Conservation (phyloP, 208 protist genomes). For the Trypanosoma brucei region DNA sequence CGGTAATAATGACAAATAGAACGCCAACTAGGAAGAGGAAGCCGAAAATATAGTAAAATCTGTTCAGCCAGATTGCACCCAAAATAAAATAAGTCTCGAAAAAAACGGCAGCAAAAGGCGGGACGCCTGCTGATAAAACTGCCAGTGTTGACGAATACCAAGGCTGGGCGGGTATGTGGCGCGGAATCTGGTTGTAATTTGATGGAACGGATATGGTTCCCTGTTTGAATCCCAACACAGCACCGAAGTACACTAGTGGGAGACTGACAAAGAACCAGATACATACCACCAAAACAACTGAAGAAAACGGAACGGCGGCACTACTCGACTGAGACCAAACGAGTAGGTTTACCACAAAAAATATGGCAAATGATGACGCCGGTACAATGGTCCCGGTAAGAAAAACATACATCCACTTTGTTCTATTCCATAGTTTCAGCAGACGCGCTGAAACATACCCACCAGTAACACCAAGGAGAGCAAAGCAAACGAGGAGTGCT, state of each 20-base stretch:
- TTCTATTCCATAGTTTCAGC: slow-evolving; percentile 53
- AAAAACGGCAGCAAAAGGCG: slow-evolving; percentile 96
- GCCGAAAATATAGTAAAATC: slow-evolving; percentile 95
- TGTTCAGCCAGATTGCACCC: slow-evolving; percentile 85
- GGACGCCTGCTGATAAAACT: slow-evolving; percentile 57
- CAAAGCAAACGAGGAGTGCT: slow-evolving; percentile 38
- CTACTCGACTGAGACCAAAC: slow-evolving; percentile 29
- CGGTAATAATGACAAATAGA: slow-evolving; percentile 91
- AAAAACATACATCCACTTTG: slow-evolving; percentile 72
- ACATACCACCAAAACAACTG: slow-evolving; percentile 47
- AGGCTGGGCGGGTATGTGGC: slow-evolving; percentile 86
- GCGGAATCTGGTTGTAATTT: slow-evolving; percentile 92
- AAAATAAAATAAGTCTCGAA: slow-evolving; percentile 97
- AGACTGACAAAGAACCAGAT: slow-evolving; percentile 91
- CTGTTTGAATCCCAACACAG: slow-evolving; percentile 88
- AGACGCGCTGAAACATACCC: slow-evolving; percentile 78
- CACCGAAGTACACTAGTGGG: slow-evolving; percentile 90
- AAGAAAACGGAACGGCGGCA: slow-evolving; percentile 34
- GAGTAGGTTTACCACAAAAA: slow-evolving; percentile 37
- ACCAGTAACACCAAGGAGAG: slow-evolving; percentile 51
- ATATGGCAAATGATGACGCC: slow-evolving; percentile 27
- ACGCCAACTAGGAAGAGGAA: slow-evolving; percentile 93
- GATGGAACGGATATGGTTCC: slow-evolving; percentile 58
- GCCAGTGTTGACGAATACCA: slow-evolving; percentile 53
- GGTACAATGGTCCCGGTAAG: slow-evolving; percentile 31